These are phyloP conservation scores for Cystobasidium onofrii DNA, from an alignment of 768 basidiomycete genomes.

Conservation along the genomic window DNA sequence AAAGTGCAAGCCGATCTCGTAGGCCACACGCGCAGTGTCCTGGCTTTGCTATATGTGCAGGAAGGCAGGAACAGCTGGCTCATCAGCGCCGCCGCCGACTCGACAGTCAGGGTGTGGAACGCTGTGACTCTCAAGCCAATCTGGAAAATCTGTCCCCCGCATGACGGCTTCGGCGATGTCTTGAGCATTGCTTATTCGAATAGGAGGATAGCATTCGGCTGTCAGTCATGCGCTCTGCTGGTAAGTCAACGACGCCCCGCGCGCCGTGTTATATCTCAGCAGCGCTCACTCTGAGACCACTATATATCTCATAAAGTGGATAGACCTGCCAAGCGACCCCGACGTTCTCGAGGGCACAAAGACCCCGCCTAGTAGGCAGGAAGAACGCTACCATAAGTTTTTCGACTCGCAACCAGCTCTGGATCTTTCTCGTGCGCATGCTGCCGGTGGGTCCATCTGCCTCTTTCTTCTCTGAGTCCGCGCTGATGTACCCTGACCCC, in stretches of 20 bases:
- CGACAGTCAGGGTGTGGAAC: constrained; percentile 42
- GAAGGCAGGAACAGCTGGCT: constrained; percentile 45
- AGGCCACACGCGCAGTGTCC: constrained; percentile 46
- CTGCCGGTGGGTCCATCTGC: neutral
- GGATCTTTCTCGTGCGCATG: constrained; percentile 21
- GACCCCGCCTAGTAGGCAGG: constrained; percentile 34
- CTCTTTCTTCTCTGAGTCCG: neutral
- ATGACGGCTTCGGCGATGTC: constrained; percentile 48
- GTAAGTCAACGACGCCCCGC: too few species aligned
- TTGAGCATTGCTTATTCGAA: constrained; percentile 45
- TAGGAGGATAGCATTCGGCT: neutral
- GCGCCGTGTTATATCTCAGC: too few species aligned
- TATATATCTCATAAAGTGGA: neutral
- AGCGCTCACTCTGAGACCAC: too few species aligned
- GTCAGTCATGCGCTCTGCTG: constrained; percentile 15
- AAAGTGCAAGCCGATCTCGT: constrained; percentile 42
- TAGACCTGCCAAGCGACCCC: neutral
- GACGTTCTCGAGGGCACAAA: neutral
- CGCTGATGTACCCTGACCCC: neutral
- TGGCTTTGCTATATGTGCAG: constrained; percentile 44
- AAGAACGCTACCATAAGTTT: constrained; percentile 38
- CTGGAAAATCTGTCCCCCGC: constrained; percentile 46
- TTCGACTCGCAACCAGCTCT: constrained; percentile 37
- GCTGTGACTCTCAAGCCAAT: constrained; percentile 44
- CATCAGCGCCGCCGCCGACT: constrained; percentile 46